A percentile compares a stretch with the other conserved stretches of the same genome.
These are phyloP conservation scores for Acorus calamus DNA, from an alignment of 106 monocot species.

Conservation along the genomic window DNA sequence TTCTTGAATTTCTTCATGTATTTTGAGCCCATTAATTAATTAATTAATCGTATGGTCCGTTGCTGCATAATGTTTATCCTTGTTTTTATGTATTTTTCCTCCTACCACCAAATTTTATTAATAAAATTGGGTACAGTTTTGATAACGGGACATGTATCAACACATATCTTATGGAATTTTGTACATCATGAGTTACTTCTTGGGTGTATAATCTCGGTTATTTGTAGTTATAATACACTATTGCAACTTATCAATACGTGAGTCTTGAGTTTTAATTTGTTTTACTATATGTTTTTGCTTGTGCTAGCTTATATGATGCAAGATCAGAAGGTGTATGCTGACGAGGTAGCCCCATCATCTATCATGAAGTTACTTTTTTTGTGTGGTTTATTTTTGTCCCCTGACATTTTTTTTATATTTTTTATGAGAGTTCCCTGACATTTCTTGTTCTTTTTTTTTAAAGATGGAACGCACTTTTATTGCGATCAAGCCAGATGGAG, in stretches of 20 bases:
- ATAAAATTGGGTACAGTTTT: too few relatives aligned
- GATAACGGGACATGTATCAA: too few relatives aligned
- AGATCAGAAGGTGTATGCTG: conserved; percentile 78
- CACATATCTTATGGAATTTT: too few relatives aligned
- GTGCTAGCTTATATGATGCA: conserved; percentile 67
- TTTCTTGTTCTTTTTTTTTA: conserved; percentile 1
- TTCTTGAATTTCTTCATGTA: not conserved
- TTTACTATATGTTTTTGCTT: conserved; percentile 9
- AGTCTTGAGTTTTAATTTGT: not conserved
- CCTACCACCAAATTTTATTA: too few relatives aligned
- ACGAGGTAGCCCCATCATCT: conserved; percentile 47
- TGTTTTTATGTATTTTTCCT: too few relatives aligned
- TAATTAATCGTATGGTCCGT: too few relatives aligned
- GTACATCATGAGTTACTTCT: too few relatives aligned
- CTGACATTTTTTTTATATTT: not conserved
- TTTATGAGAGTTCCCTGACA: not conserved
- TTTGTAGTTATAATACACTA: too few relatives aligned
- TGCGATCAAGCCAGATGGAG: conserved; percentile 99
- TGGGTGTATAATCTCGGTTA: too few relatives aligned
- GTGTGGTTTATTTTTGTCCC: not conserved
- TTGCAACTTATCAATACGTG: too few relatives aligned
- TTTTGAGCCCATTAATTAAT: too few relatives aligned
- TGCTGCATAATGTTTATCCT: too few relatives aligned
- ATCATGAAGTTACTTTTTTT: not conserved
- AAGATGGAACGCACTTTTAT: conserved; percentile 91